Base-by-base conservation (phyloP, 1,139 yeast species). In the Eremothecium coryli region DNA sequence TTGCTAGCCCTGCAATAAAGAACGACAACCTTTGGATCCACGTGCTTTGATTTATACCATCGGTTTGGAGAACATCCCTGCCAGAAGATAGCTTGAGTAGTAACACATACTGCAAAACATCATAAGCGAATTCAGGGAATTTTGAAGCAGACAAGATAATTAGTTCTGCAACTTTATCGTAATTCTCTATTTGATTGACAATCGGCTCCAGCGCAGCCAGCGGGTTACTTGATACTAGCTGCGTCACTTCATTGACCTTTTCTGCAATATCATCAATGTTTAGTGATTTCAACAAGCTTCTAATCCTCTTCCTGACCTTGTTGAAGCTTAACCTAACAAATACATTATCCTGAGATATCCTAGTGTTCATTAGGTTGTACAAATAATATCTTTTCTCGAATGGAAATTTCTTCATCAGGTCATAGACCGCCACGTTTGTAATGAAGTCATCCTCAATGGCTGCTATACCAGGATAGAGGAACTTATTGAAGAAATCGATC, bases 111-210 rank as follows among this genome's bases (percentile, higher is more conserved):
- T 90, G 79, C 27, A 88, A 61, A 2, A 76, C 82, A 54, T 88
- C 97, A 88, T 94, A 86, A 0, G 88, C 90, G 51, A 81, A 78
- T 6, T 65, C 70, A 37, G 80, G 81, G 54, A 86, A 84, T 49
- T 76, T 81, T 31, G 78, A 65, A 0, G 95, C 88, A 2, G 94
- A 76, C 37, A 80, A 82, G 8, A 85, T 88, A 9, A 90, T 77
- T 38, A 86, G 65, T 29, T 73, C 76, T 36, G 78, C 84, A 44
- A 86, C 71, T 52, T 86, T 90, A 52, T 82, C 95, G 52, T 90
- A 93, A 62, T 94, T 85, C 56, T 93, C 98, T 41, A 90, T 76
- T 49, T 79, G 88, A 37, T 71, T 73, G 18, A 80, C 63, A 26
- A 78, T 67, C 1, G 81, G 71, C 26, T 68, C 58, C 23, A 81